phyloP scores from a whole-genome alignment of 1,284 basidiomycete species.

The Peniophora sp. region DNA sequence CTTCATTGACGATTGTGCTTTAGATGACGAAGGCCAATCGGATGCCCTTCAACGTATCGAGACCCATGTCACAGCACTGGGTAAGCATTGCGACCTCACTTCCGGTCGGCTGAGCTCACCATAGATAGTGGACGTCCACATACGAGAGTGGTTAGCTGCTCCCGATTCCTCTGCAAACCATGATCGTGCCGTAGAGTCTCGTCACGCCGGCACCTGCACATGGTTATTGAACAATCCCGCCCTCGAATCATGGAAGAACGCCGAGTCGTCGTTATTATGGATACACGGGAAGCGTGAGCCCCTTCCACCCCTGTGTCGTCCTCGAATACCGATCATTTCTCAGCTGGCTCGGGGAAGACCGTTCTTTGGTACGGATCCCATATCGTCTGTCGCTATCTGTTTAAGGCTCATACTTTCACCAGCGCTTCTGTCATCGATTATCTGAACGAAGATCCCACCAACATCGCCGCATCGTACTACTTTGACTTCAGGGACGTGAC shows the following conservation, averaged over 20 bases:
- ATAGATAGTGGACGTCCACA: neutral
- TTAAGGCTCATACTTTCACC: neutral
- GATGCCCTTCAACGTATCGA: too few species aligned
- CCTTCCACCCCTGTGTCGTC: neutral
- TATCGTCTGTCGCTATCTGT: neutral
- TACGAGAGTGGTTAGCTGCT: neutral
- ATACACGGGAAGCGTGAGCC: constrained; percentile 6
- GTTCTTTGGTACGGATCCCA: neutral
- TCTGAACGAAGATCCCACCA: neutral
- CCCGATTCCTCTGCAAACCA: constrained; percentile 7
- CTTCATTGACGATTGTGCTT: too few species aligned
- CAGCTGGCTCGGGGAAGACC: constrained; percentile 10
- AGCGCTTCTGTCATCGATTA: constrained; percentile 8
- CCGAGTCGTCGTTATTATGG: constrained; percentile 3
- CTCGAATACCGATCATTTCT: neutral
- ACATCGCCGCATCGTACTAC: constrained; percentile 5
- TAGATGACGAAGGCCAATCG: too few species aligned
- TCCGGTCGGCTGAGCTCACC: neutral
- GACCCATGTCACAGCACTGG: too few species aligned
- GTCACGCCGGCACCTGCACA: constrained; percentile 3
- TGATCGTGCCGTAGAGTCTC: neutral
- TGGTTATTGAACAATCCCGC: constrained; percentile 3
- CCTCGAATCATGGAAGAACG: constrained; percentile 6
- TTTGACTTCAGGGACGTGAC: constrained; percentile 5
- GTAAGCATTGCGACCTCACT: neutral